Percentiles rank a stretch among this genome's conserved stretches.
Evolutionary conservation across 1,284 basidiomycete genomes (phyloP).

Genomic region (Sporisorium scitamineum): DNA sequence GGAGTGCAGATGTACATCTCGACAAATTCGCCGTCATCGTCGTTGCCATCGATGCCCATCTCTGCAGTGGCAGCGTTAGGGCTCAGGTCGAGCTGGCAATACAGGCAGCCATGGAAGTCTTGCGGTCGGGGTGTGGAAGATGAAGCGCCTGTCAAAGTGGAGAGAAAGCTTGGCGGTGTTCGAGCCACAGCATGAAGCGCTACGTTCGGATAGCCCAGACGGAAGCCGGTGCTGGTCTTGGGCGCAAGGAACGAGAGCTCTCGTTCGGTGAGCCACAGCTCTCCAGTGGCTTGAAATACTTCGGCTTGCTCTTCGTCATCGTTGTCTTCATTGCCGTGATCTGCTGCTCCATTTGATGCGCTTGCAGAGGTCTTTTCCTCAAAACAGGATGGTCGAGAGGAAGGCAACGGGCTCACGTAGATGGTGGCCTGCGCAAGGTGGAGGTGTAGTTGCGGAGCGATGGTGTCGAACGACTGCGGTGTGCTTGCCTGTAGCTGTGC

Average conservation of each 20-base stretch:
- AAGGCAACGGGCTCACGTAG: constrained; percentile 43
- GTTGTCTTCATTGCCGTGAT: neutral
- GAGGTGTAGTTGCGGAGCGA: constrained; percentile 36
- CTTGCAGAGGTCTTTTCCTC: neutral
- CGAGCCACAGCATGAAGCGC: constrained; percentile 65
- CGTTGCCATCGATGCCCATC: constrained; percentile 51
- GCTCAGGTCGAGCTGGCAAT: constrained; percentile 66
- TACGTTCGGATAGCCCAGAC: constrained; percentile 56
- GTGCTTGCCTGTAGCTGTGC: constrained; percentile 41
- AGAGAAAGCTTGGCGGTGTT: constrained; percentile 51
- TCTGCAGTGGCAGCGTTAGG: constrained; percentile 31
- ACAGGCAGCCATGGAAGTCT: constrained; percentile 53
- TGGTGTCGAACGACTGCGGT: constrained; percentile 42
- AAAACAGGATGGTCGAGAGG: constrained; percentile 37
- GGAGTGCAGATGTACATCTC: constrained; percentile 62
- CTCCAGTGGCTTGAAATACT: constrained; percentile 28
- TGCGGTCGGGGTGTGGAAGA: constrained; percentile 7
- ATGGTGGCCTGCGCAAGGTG: constrained; percentile 30
- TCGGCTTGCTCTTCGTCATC: constrained; percentile 20
- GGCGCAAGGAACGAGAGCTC: constrained; percentile 54
- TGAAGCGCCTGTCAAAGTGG: neutral
- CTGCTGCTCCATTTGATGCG: neutral
- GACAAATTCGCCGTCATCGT: constrained; percentile 47
- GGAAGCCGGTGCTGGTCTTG: constrained; percentile 45
- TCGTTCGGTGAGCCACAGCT: constrained; percentile 57